phyloP scores from a whole-genome alignment of 1,284 basidiomycete genomes.

The Naganishia cerealis region DNA sequence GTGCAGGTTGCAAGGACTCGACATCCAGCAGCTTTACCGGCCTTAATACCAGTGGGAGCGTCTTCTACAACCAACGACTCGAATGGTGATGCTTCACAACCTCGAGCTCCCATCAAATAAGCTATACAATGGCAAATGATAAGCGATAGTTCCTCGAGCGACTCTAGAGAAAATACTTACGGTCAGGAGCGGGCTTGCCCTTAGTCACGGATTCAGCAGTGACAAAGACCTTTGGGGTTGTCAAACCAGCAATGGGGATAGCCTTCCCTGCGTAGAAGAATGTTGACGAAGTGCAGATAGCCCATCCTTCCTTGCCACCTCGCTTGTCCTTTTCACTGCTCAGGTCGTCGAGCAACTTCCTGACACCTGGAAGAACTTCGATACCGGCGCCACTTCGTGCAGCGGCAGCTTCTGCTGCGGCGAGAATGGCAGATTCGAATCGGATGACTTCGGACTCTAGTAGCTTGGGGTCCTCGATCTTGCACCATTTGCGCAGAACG shows the following conservation, averaged over 20 bases:
- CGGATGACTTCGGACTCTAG: slow-evolving; percentile 50
- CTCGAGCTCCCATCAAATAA: slow-evolving; percentile 55
- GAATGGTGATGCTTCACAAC: slow-evolving; percentile 50
- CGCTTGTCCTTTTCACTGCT: slow-evolving; percentile 43
- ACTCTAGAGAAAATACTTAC: not conserved
- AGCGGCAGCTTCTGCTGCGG: slow-evolving; percentile 50
- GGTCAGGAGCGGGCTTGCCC: slow-evolving; percentile 58
- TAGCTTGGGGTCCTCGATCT: slow-evolving; percentile 47
- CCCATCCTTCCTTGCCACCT: slow-evolving; percentile 52
- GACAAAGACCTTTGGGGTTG: slow-evolving; percentile 54
- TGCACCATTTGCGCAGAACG: slow-evolving; percentile 53
- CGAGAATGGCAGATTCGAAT: slow-evolving; percentile 53
- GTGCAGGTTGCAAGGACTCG: slow-evolving; percentile 56
- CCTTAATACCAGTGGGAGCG: slow-evolving; percentile 56
- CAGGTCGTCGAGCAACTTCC: slow-evolving; percentile 47
- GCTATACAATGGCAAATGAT: slow-evolving; percentile 31
- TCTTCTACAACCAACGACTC: slow-evolving; percentile 56
- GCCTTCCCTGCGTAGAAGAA: slow-evolving; percentile 54
- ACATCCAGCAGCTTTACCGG: slow-evolving; percentile 55
- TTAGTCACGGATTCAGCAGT: slow-evolving; percentile 56
- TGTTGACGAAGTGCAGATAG: slow-evolving; percentile 53
- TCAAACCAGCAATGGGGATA: slow-evolving; percentile 52
- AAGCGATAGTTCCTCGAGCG: not conserved
- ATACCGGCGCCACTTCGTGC: slow-evolving; percentile 48
- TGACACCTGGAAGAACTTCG: slow-evolving; percentile 53